Evolutionary conservation across 2,329 filamentous ascomycete species (phyloP), one percentile per base, ranked within the genome.

Genomic region (Penicillium sp.): DNA sequence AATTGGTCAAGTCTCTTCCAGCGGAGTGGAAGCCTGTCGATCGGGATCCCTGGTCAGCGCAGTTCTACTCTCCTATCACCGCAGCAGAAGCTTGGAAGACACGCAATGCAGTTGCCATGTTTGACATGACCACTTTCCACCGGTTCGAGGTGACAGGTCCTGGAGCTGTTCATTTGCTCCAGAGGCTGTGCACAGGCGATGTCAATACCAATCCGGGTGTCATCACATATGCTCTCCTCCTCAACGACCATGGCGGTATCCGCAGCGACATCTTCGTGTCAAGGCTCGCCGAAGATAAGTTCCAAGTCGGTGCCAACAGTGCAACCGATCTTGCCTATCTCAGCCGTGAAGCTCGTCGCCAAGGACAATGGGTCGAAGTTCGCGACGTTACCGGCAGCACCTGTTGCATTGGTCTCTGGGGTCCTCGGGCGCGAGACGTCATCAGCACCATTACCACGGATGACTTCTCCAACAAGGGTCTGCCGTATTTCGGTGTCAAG

Each of bases 81-180:
- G 81, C 80, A 0, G 81, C 71, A 0, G 82, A 85, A 61, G 82
- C 82, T 0, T 84, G 81, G 81, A 84, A 82, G 69, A 84, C 82
- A 1, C 75, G 82, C 1, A 82, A 80, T 4, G 77, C 79, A 0
- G 81, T 78, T 2, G 82, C 79, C 6, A 74, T 85, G 74, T 85
- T 80, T 58, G 82, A 85, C 55, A 77, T 84, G 74, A 83, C 81
- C 1, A 77, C 81, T 0, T 73, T 83, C 31, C 75, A 81, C 20
- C 73, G 81, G 1, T 70, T 85, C 3, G 78, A 83, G 49, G 70
- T 84, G 0, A 75, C 74, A 1, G 82, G 82, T 0, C 79, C 81
- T 0, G 81, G 81, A 0, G 78, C 81, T 1, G 68, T 75, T 0
- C 64, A 75, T n/a, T 59, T 85, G 3, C 68, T 85, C 4, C 77